Evolutionary conservation across 2,329 filamentous ascomycete genomes (phyloP).

Genomic region (Xylariaceae sp.): DNA sequence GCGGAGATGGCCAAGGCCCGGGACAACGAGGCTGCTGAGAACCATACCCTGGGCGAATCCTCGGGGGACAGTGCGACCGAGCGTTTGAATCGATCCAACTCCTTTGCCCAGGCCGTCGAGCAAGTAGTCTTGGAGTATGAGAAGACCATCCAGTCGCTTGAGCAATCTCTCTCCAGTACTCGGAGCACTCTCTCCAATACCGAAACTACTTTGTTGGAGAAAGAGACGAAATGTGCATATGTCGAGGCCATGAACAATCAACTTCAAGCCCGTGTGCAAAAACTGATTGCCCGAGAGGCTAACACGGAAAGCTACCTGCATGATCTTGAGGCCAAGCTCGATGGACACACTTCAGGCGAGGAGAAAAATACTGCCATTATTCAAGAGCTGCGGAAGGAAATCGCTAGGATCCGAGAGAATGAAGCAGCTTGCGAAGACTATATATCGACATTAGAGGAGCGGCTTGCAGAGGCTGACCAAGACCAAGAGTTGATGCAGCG

Average conservation of each 20-base stretch:
- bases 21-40: constrained; percentile 68
- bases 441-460: constrained; percentile 94
- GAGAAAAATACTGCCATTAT: constrained; percentile 90
- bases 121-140: constrained; percentile 97
- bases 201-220: constrained; percentile 87
- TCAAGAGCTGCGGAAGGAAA: constrained; percentile 86
- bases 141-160: constrained; percentile 94
- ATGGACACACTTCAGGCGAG: constrained; percentile 88
- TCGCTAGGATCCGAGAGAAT: constrained; percentile 84
- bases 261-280: constrained; percentile 87
- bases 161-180: constrained; percentile 89
- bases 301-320: constrained; percentile 93
- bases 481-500: constrained; percentile 97
- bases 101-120: constrained; percentile 93
- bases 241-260: constrained; percentile 91
- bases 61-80: constrained; percentile 82
- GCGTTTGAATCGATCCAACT: constrained; percentile 90
- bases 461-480: constrained; percentile 92
- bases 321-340: constrained; percentile 87
- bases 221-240: constrained; percentile 92
- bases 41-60: constrained; percentile 64
- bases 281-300: constrained; percentile 86
- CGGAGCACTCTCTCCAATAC: constrained; percentile 81
- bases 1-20: constrained; percentile 88
- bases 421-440: constrained; percentile 93